phyloP scores from a whole-genome alignment of 495 filamentous ascomycete species.

The Articulospora tetracladia region DNA sequence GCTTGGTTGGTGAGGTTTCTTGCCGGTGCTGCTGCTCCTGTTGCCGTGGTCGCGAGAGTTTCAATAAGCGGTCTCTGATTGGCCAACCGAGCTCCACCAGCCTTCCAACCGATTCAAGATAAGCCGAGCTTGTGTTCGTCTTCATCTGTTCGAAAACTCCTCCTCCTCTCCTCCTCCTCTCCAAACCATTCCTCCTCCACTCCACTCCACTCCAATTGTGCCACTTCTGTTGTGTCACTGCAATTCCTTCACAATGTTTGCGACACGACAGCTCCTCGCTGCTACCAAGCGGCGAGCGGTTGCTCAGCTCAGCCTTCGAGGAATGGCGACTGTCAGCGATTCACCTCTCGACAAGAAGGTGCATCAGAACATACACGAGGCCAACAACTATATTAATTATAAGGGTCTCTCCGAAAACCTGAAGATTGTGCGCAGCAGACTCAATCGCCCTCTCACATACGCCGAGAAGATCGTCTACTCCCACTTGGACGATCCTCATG shows the following conservation, averaged over 20 bases:
- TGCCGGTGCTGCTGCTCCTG: too few species aligned
- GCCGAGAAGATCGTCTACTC: slow-evolving; percentile 99
- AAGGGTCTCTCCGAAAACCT: slow-evolving; percentile 99
- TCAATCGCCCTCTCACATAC: slow-evolving; percentile 90
- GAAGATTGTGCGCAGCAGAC: slow-evolving; percentile 75
- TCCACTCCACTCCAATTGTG: slow-evolving; percentile 10
- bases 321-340: slow-evolving; percentile 52
- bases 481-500: slow-evolving; percentile 95
- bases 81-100: neutral
- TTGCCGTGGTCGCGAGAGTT: neutral
- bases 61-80: neutral
- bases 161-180: neutral
- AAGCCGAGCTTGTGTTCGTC: slow-evolving; percentile 5
- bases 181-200: neutral
- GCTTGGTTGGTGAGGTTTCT: neutral
- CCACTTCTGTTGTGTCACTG: slow-evolving; percentile 10
- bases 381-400: slow-evolving; percentile 56
- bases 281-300: slow-evolving; percentile 45
- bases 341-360: slow-evolving; percentile 53
- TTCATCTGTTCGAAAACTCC: slow-evolving; percentile 11
- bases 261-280: slow-evolving; percentile 50
- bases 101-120: slow-evolving; percentile 6
- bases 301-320: slow-evolving; percentile 43
- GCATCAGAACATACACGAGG: slow-evolving; percentile 53
- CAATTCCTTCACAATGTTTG: slow-evolving; percentile 43